These are phyloP conservation scores for Leucocoprinus birnbaumii DNA, from an alignment of 768 basidiomycete species.

Conservation along the genomic window DNA sequence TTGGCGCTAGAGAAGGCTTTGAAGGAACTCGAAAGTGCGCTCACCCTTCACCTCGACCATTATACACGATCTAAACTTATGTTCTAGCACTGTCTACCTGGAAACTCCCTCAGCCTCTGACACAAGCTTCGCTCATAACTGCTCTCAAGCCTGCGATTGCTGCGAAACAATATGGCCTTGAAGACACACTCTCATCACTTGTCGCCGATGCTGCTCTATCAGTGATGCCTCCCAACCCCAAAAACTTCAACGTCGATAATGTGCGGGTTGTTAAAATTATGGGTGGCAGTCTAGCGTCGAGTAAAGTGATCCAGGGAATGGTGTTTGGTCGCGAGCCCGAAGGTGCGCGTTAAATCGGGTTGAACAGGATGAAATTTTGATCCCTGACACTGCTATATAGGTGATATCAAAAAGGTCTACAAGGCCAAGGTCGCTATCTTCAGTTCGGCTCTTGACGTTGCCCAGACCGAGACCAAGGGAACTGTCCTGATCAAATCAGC, in stretches of 20 bases:
- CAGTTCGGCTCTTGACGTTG: constrained; percentile 87
- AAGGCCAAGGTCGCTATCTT: constrained; percentile 95
- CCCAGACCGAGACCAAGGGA: constrained; percentile 98
- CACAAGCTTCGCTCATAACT: constrained; percentile 60
- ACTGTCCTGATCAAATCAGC: constrained; percentile 95
- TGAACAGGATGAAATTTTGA: not conserved
- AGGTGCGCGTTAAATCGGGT: constrained; percentile 41
- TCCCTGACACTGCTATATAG: constrained; percentile 33
- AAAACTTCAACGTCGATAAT: constrained; percentile 97
- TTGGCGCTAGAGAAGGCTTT: constrained; percentile 82
- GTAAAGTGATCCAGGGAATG: constrained; percentile 94
- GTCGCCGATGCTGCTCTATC: constrained; percentile 92
- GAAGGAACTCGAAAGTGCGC: constrained; percentile 87
- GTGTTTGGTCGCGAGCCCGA: constrained; percentile 97
- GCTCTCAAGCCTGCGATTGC: constrained; percentile 92
- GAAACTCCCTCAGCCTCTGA: constrained; percentile 69
- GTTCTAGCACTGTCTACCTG: constrained; percentile 64
- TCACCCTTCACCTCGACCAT: constrained; percentile 1
- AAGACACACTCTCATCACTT: constrained; percentile 75
- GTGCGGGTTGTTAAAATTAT: constrained; percentile 98
- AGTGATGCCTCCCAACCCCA: constrained; percentile 86
- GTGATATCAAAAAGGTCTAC: constrained; percentile 75
- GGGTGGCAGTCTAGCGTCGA: constrained; percentile 84
- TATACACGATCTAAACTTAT: constrained; percentile 14
- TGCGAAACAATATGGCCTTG: constrained; percentile 95